Evolutionary conservation across 2,329 filamentous ascomycete species (phyloP).

Genomic region (Boeremia lycopersici): DNA sequence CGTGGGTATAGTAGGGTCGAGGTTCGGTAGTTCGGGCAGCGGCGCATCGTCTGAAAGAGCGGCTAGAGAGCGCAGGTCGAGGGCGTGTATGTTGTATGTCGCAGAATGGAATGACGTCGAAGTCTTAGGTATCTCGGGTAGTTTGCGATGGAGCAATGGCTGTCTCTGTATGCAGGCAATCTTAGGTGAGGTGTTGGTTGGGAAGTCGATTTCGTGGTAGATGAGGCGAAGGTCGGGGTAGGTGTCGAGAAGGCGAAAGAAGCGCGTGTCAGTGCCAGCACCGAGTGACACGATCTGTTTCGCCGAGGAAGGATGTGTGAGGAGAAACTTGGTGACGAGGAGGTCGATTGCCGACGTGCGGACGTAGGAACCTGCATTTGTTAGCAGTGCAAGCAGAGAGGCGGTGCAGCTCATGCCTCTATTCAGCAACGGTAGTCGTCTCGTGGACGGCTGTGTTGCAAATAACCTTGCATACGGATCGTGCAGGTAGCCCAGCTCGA

Average conservation of each 20-base stretch:
- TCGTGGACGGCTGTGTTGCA: constrained; percentile 61
- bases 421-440: constrained; percentile 90
- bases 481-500: constrained; percentile 80
- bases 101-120: constrained; percentile 54
- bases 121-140: constrained; percentile 24
- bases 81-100: constrained; percentile 60
- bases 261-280: constrained; percentile 90
- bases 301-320: constrained; percentile 42
- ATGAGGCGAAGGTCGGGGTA: constrained; percentile 57
- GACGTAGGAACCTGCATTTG: constrained; percentile 80
- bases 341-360: constrained; percentile 82
- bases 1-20: constrained; percentile 69
- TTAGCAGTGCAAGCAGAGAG: background rate
- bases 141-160: constrained; percentile 36
- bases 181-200: constrained; percentile 72
- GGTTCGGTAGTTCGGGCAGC: constrained; percentile 48
- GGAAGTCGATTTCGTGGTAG: constrained; percentile 95
- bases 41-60: constrained; percentile 21
- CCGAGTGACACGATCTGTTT: constrained; percentile 91
- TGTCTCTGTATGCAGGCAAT: constrained; percentile 51
- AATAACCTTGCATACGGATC: constrained; percentile 80
- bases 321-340: constrained; percentile 75
- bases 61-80: constrained; percentile 71
- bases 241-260: constrained; percentile 72
- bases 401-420: constrained; percentile 65